phyloP scores from a whole-genome alignment of 441 rosid genomes.

The Capsella rubella region DNA sequence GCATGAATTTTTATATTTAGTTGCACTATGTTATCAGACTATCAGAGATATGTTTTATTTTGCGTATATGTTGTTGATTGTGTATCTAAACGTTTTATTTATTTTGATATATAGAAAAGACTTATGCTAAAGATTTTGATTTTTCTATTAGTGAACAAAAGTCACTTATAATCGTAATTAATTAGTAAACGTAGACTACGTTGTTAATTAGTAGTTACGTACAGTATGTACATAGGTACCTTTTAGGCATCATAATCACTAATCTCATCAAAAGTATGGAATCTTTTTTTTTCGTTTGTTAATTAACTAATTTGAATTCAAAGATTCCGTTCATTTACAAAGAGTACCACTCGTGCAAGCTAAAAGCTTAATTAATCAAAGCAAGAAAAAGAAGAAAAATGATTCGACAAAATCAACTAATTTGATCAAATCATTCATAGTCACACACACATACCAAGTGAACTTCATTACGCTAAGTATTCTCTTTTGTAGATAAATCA shows the following conservation, averaged over 20 bases:
- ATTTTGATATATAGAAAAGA: too few relatives aligned
- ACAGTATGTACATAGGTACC: not conserved
- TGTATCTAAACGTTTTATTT: too few relatives aligned
- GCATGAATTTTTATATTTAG: not conserved
- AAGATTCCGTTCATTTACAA: conserved; percentile 21
- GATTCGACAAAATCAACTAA: conserved; percentile 21
- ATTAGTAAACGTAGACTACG: too few relatives aligned
- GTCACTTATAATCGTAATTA: too few relatives aligned
- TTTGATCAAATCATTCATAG: conserved; percentile 35
- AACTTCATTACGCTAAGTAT: conserved; percentile 41
- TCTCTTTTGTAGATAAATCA: conserved; percentile 32
- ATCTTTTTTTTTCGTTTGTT: conserved; percentile 32
- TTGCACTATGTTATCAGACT: too few relatives aligned
- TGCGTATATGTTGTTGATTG: too few relatives aligned
- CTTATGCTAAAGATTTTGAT: too few relatives aligned
- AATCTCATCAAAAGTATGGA: conserved; percentile 30
- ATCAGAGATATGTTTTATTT: too few relatives aligned
- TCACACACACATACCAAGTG: conserved; percentile 32
- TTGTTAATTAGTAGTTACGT: not conserved
- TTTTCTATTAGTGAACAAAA: too few relatives aligned
- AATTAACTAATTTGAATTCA: conserved; percentile 27
- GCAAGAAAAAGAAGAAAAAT: not conserved
- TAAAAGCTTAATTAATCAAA: conserved; percentile 18
- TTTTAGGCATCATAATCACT: conserved; percentile 23
- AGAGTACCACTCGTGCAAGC: conserved; percentile 45